Conservation (phyloP, 1,284 basidiomycete species). For the Ganoderma meredithae region DNA sequence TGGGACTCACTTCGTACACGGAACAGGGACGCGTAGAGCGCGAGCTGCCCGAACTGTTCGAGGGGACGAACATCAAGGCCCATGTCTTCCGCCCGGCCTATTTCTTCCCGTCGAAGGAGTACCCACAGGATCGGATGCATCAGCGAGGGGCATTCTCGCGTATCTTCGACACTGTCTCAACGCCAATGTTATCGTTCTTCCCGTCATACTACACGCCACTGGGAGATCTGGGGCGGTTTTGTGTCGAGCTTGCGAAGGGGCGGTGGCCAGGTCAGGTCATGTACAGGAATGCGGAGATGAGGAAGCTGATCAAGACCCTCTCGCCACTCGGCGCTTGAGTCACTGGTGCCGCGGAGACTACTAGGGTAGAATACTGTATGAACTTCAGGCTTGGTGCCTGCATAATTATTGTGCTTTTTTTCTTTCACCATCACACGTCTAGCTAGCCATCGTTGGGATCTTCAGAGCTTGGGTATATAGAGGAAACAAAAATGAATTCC, state of each 20-base stretch:
- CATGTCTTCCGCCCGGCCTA: slow-evolving; percentile 42
- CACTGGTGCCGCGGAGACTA: no score
- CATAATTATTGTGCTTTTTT: no score
- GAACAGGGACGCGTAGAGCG: slow-evolving; percentile 43
- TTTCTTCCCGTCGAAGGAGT: slow-evolving; percentile 42
- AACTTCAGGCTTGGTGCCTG: no score
- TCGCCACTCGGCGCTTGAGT: not conserved
- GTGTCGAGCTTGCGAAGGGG: slow-evolving; percentile 43
- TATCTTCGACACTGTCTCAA: slow-evolving; percentile 27
- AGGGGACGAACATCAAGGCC: slow-evolving; percentile 34
- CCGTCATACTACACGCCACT: slow-evolving; percentile 30
- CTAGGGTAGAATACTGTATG: not conserved
- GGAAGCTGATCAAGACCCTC: slow-evolving; percentile 34
- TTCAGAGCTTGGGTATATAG: no score
- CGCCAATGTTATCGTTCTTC: slow-evolving; percentile 26
- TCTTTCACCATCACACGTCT: no score
- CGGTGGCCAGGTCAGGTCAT: slow-evolving; percentile 38
- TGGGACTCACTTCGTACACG: not conserved
- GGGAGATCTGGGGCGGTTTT: slow-evolving; percentile 37
- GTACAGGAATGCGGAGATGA: slow-evolving; percentile 34
- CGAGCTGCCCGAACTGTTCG: slow-evolving; percentile 35
- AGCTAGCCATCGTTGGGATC: no score
- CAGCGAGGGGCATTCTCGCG: slow-evolving; percentile 35
- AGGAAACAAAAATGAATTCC: not conserved
- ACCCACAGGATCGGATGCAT: slow-evolving; percentile 40